Evolutionary conservation across 345 rosid genomes (phyloP), one percentile per base, ranked within the genome.

Genomic region (Salix udensis): DNA sequence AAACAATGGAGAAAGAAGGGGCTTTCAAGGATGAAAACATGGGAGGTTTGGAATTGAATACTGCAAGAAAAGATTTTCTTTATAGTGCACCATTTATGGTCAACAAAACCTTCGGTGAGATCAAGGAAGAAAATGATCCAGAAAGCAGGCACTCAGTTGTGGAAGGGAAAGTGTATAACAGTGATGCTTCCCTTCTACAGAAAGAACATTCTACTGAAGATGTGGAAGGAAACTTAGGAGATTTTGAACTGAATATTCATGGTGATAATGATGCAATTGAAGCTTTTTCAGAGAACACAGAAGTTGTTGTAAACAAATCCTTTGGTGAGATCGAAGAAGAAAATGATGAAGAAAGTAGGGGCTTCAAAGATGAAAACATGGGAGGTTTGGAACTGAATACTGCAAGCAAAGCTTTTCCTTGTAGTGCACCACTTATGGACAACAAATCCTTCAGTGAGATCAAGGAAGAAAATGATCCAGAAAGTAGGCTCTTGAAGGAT

Each of bases 101-200:
- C 46, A 40, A 0, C 46, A 40, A 40, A 40, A 2, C 46, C 46
- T 2, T 2, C 4, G 14, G 46, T 40, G 46, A 40, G 46, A 40
- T 40, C 46, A 40, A 40, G 46, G 46, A 40, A 40, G 46, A 10
- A 9, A 40, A 40, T 40, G 14, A 40, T 40, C 46, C 46, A 11
- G 46, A 40, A 40, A 40, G 46, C 12, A 40, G 46, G 46, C 46
- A 40, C 14, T 40, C 46, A 46, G 61, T 72, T 64, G 55, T 69
- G 53, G 79, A 82, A 74, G 77, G 19, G 58, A 76, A 89, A 13
- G 86, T 74, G 67, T 75, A 40, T 26, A 48, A 68, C 19, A 37
- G 67, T 60, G 82, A 75, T 55, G 78, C 71, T 8, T 13, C 34
- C 68, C 34, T 67, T 80, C 64, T 55, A 28, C 42, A 42, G 13